Percentiles rank a stretch among this genome's conserved stretches.
Conservation (phyloP, 768 basidiomycete genomes). For the Tubosaeta sp. region DNA sequence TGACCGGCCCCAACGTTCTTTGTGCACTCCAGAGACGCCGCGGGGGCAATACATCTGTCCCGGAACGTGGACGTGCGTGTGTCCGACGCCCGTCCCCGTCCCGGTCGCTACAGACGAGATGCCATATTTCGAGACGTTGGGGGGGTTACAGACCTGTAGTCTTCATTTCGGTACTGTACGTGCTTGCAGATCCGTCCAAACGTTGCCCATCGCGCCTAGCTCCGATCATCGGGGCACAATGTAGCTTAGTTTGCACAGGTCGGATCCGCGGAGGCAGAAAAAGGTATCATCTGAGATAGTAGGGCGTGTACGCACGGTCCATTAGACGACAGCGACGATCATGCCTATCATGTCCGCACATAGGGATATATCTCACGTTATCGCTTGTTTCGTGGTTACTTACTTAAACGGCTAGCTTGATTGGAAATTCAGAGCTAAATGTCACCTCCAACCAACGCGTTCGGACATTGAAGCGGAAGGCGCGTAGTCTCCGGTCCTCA, state of each 20-base stretch:
- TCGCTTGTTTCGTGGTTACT: neutral
- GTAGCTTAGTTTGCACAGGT: conserved; percentile 4
- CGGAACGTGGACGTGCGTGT: conserved; percentile 1
- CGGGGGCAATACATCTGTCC: conserved; percentile 22
- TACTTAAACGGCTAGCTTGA: neutral
- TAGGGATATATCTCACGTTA: conserved; percentile 1
- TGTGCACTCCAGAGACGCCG: conserved; percentile 22
- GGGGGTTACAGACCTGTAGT: neutral
- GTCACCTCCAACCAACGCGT: too few relatives aligned
- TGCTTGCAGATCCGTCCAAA: conserved; percentile 9
- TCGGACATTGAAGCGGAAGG: too few relatives aligned
- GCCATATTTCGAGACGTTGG: neutral
- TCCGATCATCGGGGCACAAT: neutral
- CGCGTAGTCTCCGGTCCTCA: too few relatives aligned
- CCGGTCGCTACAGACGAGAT: neutral
- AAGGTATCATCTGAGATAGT: conserved; percentile 17
- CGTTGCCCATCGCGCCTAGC: neutral
- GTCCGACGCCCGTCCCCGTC: neutral
- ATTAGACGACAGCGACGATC: conserved; percentile 24
- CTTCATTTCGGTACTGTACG: neutral
- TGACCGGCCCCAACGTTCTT: conserved; percentile 12
- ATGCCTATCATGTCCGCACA: conserved; percentile 2
- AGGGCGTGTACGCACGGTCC: conserved; percentile 8
- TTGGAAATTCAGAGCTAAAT: neutral
- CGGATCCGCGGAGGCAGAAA: conserved; percentile 28